Evolutionary conservation across 306 rosid species (phyloP).

Genomic region (Fragaria vesca): DNA sequence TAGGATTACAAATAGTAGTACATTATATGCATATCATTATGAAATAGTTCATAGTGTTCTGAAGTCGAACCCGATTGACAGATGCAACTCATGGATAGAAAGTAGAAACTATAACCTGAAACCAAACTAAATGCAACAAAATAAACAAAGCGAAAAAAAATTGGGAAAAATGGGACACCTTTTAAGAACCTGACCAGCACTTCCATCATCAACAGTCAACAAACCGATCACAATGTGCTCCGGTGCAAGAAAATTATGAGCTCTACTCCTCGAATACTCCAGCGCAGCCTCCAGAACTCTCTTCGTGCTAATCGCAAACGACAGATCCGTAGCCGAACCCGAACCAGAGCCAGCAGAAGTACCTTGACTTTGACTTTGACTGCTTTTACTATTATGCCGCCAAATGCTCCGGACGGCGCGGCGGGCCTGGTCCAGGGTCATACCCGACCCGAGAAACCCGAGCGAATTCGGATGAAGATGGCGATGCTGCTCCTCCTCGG

Average conservation of each 20-base stretch:
- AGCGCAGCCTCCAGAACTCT: constrained; percentile 76
- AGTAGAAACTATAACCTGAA: background rate
- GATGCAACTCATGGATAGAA: background rate
- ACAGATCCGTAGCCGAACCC: constrained; percentile 34
- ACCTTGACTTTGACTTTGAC: background rate
- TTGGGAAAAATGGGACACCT: constrained; percentile 43
- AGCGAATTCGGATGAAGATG: constrained; percentile 30
- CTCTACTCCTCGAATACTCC: constrained; percentile 60
- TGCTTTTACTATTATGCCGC: constrained; percentile 21
- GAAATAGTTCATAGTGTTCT: background rate
- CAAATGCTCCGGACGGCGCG: constrained; percentile 51
- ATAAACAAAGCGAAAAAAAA: background rate
- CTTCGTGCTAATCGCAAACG: constrained; percentile 65
- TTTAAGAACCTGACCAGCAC: constrained; percentile 52
- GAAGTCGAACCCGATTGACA: background rate
- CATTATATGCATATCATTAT: no score
- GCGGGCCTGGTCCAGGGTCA: constrained; percentile 62
- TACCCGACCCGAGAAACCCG: constrained; percentile 65
- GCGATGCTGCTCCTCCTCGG: constrained; percentile 48
- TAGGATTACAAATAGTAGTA: no score
- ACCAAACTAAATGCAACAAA: no score
- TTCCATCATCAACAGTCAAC: constrained; percentile 66
- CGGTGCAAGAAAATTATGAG: constrained; percentile 73
- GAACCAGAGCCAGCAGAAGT: constrained; percentile 5
- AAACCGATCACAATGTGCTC: constrained; percentile 76